Evolutionary conservation across 371 early-diverging fungal genomes (phyloP), one percentile per base, ranked within the genome.

Genomic region (Mucor racemosus): DNA sequence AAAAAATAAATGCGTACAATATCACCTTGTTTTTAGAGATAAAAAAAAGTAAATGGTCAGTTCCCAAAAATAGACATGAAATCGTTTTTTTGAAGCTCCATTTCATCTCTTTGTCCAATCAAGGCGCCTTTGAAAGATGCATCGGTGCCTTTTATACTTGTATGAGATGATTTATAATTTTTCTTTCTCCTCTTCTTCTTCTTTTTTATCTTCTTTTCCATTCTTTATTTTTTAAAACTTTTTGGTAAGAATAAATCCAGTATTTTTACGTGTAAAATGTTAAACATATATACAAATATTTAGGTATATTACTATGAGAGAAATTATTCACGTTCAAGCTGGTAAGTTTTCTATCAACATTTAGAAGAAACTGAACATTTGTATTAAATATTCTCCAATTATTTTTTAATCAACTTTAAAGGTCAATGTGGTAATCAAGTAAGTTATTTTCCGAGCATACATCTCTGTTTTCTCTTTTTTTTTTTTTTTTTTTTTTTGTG

Each of bases 261-360:
- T 36, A 19, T 48, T 13, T 61, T 61, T 34, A 55, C 55, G 31
- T 55, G 35, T 55, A 35, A 55, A 34, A 34, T 8, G 10, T 14
- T 10, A 15, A 41, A 14, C 31, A 11, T 38, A 19, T 21, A n/a
- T n/a, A 39, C 35, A 58, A 42, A 15, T 15, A 39, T 17, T 38
- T 26, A 50, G 21, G 31, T 21, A 48, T 46, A 21, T 41, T 19
- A 72, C 36, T 19, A 99, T 99, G 99, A 92, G 99, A 87, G 99
- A 99, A 91, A 99, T 99, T 76, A 95, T 99, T 76, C 98, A 99
- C 88, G 86, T 99, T 75, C 99, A 99, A 86, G 96, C 97, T 75
- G 99, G 99, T 76, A 69, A 68, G 67, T 39, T 34, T 26, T 26
- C 3, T 26, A 26, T 26, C 26, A 26, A 26, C 26, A 26, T 26